These are phyloP conservation scores for Paracoccidioides lutzii DNA, from an alignment of 2,329 filamentous ascomycete species.

Conservation along the genomic window DNA sequence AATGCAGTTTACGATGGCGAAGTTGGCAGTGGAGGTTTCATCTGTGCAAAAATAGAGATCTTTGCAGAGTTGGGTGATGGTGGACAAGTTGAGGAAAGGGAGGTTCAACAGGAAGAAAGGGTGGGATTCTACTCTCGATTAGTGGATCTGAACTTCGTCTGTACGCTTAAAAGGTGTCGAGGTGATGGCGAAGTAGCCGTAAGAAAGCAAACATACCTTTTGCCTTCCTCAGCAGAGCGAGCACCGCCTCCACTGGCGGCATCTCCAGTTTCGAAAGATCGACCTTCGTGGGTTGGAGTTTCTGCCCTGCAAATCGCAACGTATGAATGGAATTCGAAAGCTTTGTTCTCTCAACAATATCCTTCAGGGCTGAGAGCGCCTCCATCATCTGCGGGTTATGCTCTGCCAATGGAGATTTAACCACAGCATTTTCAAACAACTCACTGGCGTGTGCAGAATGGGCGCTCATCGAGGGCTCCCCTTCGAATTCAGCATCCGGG, in stretches of 20 bases:
- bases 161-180: neutral
- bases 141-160: neutral
- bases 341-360: constrained; percentile 28
- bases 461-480: constrained; percentile 36
- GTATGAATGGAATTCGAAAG: constrained; percentile 17
- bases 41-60: constrained; percentile 33
- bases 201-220: constrained; percentile 23
- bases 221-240: constrained; percentile 20
- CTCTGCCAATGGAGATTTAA: constrained; percentile 22
- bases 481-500: constrained; percentile 30
- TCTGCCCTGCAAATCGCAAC: constrained; percentile 18
- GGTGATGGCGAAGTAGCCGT: too few relatives aligned
- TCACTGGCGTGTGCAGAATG: constrained; percentile 37
- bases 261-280: constrained; percentile 25
- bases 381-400: constrained; percentile 28
- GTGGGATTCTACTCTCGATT: constrained; percentile 4
- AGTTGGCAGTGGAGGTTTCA: constrained; percentile 28
- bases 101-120: constrained; percentile 12
- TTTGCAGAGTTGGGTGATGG: constrained; percentile 29
- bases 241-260: constrained; percentile 24
- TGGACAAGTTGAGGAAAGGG: constrained; percentile 17
- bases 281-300: constrained; percentile 12
- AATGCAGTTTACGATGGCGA: constrained; percentile 28
- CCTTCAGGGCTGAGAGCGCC: constrained; percentile 26
- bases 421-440: constrained; percentile 31